Evolutionary conservation across 495 filamentous ascomycete species (phyloP), one percentile per base, ranked within the genome.

Genomic region (Aspergillus avenaceus): DNA sequence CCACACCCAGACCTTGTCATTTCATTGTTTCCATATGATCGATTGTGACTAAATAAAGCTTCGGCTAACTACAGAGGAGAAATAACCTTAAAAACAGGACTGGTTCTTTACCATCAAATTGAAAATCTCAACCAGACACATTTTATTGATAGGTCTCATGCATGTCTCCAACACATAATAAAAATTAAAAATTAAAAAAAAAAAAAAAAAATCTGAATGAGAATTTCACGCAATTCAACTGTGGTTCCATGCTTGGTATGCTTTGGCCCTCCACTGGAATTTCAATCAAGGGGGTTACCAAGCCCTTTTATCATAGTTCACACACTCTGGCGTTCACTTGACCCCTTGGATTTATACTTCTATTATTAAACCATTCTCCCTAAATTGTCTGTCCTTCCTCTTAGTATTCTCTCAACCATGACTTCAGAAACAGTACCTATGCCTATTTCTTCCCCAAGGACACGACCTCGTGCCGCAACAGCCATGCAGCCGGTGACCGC

Each of bases 391-490:
- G n/a, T 29, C n/a, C 19, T 13, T 42, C 21, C 5, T 25, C 14
- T 13, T 24, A 19, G 24, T 24, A 7, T n/a, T 18, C 28, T 36
- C 18, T 9, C 44, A 37, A 53, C 29, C 25, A 82, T 83, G 80
- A 67, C 79, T 64, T 77, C 86, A 24, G 84, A 87, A 50, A 67
- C 84, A 47, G 86, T 81, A 56, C 75, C 81, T 2, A 69, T 81
- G 24, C 74, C 84, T 41, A 66, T 78, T 5, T 83, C 80, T 24
- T 76, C 79, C 21, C 74, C 43, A 21, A 52, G 73, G 49, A 58
- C 63, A 12, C 72, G 60, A 32, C 64, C 65, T 50, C 64, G 47
- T 74, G 77, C 62, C 71, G 78, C 58, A 72, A 84, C 73, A 69
- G 77, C 71, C 60, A 59, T 58, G 60, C 70, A 55, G 61, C 79